A percentile compares a stretch with the other conserved stretches of the same genome.
phyloP scores from a whole-genome alignment of 2,329 filamentous ascomycete genomes.

The Elsinoe batatas region DNA sequence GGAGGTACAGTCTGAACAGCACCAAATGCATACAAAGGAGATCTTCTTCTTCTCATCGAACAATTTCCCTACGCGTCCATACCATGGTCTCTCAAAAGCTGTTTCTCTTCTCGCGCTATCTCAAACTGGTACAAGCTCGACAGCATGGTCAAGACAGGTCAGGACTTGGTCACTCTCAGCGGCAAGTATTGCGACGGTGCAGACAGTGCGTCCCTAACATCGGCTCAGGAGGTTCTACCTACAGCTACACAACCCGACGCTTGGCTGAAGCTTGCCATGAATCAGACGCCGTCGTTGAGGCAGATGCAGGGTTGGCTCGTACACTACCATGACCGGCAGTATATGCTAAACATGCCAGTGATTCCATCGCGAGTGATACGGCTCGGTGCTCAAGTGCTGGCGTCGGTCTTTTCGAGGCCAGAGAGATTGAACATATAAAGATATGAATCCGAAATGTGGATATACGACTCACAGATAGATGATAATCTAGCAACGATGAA shows the following conservation, averaged over 20 bases:
- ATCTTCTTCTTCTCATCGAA: neutral
- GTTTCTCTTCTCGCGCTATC: conserved; percentile 3
- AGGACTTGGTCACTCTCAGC: neutral
- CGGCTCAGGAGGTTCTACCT: neutral
- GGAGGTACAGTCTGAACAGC: neutral
- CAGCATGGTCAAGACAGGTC: conserved; percentile 1
- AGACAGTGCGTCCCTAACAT: neutral
- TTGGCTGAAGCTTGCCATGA: neutral
- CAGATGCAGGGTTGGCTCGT: neutral
- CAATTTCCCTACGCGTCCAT: neutral
- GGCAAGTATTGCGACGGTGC: neutral
- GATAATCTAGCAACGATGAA: too few relatives aligned
- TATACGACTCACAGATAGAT: too few relatives aligned
- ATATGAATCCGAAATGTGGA: too few relatives aligned
- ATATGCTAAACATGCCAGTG: neutral
- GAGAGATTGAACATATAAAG: neutral
- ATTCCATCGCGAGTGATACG: neutral
- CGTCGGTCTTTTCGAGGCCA: neutral
- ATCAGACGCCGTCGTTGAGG: neutral
- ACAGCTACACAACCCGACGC: neutral
- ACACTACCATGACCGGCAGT: neutral
- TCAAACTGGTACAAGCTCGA: neutral
- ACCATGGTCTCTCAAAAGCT: conserved; percentile 4
- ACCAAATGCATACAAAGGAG: neutral
- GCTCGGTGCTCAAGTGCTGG: neutral